phyloP scores from a whole-genome alignment of 169 alveolate genomes.

The Sarcocystis neurona region DNA sequence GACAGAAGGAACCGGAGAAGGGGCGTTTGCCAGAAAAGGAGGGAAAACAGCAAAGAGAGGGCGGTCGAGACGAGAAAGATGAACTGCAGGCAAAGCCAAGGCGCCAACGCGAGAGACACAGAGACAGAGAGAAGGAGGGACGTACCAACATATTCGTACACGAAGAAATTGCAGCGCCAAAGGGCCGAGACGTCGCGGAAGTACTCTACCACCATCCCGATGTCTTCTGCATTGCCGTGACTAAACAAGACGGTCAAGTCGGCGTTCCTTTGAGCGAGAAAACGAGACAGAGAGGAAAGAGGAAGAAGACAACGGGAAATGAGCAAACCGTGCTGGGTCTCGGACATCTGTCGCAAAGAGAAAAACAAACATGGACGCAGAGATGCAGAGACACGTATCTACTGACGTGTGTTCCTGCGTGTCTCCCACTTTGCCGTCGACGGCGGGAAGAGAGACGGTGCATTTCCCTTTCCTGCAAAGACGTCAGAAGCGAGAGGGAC shows the following conservation, averaged over 20 bases:
- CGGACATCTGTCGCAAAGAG: background rate
- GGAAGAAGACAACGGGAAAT: background rate
- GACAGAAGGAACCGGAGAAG: background rate
- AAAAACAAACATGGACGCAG: background rate
- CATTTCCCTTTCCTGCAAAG: background rate
- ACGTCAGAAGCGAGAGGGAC: background rate
- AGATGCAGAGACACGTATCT: no score
- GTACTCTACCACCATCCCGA: conserved; percentile 76
- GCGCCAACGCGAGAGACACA: background rate
- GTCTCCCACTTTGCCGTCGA: no score
- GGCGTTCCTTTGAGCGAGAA: conserved; percentile 69
- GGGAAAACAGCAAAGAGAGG: background rate
- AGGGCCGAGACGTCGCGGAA: conserved; percentile 68
- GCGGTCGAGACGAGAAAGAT: background rate
- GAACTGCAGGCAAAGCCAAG: background rate
- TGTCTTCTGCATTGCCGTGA: conserved; percentile 90
- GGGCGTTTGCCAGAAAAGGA: background rate
- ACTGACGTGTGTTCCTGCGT: no score
- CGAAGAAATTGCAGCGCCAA: conserved; percentile 77
- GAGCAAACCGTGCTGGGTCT: background rate
- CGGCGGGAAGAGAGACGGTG: background rate
- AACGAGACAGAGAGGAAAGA: background rate
- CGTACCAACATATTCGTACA: conserved; percentile 82
- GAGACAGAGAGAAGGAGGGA: background rate
- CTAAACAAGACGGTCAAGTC: conserved; percentile 80